Evolutionary conservation across 768 basidiomycete species (phyloP).

Genomic region (Kwoniella dendrophila): DNA sequence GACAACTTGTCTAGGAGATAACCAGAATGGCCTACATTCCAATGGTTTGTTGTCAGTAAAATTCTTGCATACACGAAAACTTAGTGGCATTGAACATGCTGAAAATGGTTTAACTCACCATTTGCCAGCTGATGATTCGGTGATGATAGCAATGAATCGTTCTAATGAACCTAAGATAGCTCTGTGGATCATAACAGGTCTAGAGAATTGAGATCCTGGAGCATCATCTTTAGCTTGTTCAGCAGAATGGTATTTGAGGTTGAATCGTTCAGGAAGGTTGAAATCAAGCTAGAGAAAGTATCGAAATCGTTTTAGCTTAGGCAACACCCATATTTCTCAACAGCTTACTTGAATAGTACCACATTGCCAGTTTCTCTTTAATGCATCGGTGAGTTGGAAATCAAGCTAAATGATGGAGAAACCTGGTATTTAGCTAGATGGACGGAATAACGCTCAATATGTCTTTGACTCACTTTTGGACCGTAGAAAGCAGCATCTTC

Average conservation of each 20-base stretch:
- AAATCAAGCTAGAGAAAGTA: constrained; percentile 83
- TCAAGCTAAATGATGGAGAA: constrained; percentile 65
- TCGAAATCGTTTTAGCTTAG: constrained; percentile 6
- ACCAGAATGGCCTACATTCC: constrained; percentile 93
- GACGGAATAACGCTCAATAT: background rate
- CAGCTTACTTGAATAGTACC: constrained; percentile 71
- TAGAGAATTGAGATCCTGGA: constrained; percentile 61
- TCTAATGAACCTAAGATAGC: constrained; percentile 93
- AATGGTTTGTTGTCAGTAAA: no score
- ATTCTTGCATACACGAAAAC: no score
- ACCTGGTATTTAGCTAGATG: background rate
- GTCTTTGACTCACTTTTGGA: constrained; percentile 64
- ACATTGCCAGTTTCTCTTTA: constrained; percentile 92
- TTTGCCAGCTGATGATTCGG: constrained; percentile 96
- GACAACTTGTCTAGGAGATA: constrained; percentile 92
- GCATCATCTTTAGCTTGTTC: constrained; percentile 59
- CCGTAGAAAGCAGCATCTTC: constrained; percentile 99
- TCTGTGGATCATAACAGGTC: constrained; percentile 97
- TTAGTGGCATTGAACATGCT: background rate
- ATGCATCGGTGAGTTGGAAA: constrained; percentile 90
- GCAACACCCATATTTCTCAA: background rate
- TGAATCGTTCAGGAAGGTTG: constrained; percentile 95
- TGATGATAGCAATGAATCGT: constrained; percentile 93
- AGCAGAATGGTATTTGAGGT: constrained; percentile 82
- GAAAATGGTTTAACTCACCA: no score